Conservation (phyloP, 2,329 filamentous ascomycete species). For the Sclerotinia spermophila region DNA sequence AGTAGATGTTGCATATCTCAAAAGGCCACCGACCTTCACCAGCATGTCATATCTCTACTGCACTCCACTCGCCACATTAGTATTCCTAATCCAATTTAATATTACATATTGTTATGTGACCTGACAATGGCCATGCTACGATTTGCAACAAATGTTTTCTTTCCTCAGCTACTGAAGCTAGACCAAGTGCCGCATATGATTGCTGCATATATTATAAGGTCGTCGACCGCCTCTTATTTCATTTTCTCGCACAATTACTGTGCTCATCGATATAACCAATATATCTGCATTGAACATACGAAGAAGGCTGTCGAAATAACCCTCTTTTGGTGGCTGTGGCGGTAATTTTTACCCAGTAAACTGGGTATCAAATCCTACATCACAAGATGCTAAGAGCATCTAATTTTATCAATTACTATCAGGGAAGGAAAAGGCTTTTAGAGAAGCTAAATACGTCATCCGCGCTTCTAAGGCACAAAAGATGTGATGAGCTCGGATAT, state of each 20-base stretch:
- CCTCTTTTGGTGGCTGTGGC: background rate
- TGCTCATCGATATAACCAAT: background rate
- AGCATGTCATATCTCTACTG: background rate
- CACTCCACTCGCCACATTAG: background rate
- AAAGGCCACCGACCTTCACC: background rate
- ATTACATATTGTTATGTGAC: background rate
- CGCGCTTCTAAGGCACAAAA: background rate
- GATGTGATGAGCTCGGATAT: background rate
- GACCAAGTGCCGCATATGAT: background rate
- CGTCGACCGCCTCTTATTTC: background rate
- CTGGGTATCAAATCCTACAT: background rate
- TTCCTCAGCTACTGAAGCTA: background rate
- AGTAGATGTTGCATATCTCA: background rate
- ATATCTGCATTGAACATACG: background rate
- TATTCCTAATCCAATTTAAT: background rate
- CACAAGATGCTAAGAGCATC: background rate
- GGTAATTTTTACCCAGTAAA: background rate
- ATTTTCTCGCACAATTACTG: background rate
- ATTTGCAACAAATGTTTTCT: background rate
- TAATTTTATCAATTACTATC: no score
- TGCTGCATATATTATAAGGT: background rate
- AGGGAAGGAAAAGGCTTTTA: background rate
- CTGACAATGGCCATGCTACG: background rate
- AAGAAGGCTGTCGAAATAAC: background rate
- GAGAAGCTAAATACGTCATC: background rate